A percentile compares a stretch with the other conserved stretches of the same genome.
phyloP scores from a whole-genome alignment of 2,329 filamentous ascomycete genomes.

The Immersiporthe knoxdaviesiana region DNA sequence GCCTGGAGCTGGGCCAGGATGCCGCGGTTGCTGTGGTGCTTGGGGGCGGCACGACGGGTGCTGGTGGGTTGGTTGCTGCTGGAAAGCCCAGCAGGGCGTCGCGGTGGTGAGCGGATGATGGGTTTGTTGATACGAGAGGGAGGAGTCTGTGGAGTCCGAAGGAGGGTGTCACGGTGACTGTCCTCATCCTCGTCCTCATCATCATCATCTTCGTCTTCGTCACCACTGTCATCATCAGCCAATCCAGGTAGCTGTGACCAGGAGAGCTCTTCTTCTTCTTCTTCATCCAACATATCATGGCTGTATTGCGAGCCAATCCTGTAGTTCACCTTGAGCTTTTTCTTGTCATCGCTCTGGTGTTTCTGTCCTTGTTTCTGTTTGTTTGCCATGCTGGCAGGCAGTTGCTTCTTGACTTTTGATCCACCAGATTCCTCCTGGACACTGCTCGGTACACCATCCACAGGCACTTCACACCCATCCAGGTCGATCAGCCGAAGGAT shows the following conservation, averaged over 20 bases:
- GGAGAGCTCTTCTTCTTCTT: background rate
- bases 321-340: no score
- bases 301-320: background rate
- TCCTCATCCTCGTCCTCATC: background rate
- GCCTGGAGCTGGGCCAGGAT: constrained; percentile 13
- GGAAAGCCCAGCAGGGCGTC: background rate
- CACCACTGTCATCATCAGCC: background rate
- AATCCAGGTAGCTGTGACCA: background rate
- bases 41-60: background rate
- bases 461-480: background rate
- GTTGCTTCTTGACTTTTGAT: background rate
- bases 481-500: background rate
- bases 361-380: background rate
- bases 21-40: background rate
- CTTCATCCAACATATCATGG: background rate
- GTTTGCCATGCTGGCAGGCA: background rate
- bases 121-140: background rate
- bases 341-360: background rate
- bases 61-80: background rate
- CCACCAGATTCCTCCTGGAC: background rate
- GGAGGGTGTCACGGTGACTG: background rate
- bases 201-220: background rate
- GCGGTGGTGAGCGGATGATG: background rate
- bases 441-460: background rate
- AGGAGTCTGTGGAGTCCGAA: background rate